phyloP scores from a whole-genome alignment of 2,329 filamentous ascomycete species.

The Penicillium nordicum region DNA sequence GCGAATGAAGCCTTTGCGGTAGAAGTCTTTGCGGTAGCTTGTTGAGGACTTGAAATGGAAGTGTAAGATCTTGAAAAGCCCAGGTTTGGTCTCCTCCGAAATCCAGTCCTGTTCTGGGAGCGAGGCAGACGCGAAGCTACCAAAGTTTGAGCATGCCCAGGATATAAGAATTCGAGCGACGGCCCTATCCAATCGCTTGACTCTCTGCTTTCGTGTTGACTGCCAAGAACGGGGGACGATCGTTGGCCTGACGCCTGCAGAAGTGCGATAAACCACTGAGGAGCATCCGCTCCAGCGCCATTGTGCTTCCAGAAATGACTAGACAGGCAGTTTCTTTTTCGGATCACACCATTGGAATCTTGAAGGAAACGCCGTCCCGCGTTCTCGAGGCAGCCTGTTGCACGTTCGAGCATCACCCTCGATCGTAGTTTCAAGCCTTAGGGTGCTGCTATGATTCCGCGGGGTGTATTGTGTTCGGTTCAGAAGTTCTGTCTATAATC shows the following conservation, averaged over 20 bases:
- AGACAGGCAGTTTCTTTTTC: slow-evolving; percentile 35
- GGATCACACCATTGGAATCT: slow-evolving; percentile 39
- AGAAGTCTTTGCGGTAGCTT: slow-evolving; percentile 1
- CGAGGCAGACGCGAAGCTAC: slow-evolving; percentile 23
- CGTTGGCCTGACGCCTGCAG: slow-evolving; percentile 23
- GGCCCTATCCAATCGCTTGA: slow-evolving; percentile 21
- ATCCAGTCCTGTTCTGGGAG: slow-evolving; percentile 20
- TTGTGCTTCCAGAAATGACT: slow-evolving; percentile 37
- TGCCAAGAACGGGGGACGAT: slow-evolving; percentile 14
- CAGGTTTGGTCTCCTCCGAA: slow-evolving; percentile 24
- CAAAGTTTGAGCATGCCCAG: slow-evolving; percentile 28
- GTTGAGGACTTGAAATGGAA: slow-evolving; percentile 18
- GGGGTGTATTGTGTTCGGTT: slow-evolving; percentile 29
- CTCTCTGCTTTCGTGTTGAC: slow-evolving; percentile 9
- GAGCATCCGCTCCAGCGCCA: slow-evolving; percentile 27
- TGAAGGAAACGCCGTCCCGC: slow-evolving; percentile 47
- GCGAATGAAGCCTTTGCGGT: not conserved
- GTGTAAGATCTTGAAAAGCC: slow-evolving; percentile 27
- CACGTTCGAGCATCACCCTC: slow-evolving; percentile 52
- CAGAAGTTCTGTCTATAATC: not conserved
- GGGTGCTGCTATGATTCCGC: slow-evolving; percentile 21
- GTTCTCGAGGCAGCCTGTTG: slow-evolving; percentile 49
- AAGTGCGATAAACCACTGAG: slow-evolving; percentile 35
- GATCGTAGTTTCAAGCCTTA: slow-evolving; percentile 27
- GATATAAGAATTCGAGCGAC: slow-evolving; percentile 42